phyloP scores from a whole-genome alignment of 176 grass and related monocot genomes.

The Aegilops tauschii region DNA sequence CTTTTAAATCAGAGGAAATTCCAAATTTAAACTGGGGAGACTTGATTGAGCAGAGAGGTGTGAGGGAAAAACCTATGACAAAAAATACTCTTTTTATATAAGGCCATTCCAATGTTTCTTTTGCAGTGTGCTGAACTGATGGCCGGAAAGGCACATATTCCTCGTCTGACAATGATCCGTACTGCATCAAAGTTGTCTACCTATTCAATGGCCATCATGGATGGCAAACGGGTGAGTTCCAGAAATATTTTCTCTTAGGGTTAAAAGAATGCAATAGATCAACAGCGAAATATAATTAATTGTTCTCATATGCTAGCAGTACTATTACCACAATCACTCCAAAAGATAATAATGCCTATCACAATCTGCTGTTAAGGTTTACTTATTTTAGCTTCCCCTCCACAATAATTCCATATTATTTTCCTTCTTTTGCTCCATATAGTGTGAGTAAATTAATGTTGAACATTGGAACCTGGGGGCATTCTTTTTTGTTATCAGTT shows the following conservation, averaged over 20 bases:
- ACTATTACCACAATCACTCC: background rate
- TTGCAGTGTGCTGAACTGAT: conserved; percentile 64
- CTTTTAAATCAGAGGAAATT: conserved; percentile 10
- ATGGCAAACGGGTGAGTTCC: conserved; percentile 74
- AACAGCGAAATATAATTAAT: background rate
- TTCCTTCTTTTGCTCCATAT: background rate
- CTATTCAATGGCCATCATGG: conserved; percentile 80
- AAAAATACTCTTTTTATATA: conserved; percentile 19
- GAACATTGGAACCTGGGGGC: background rate
- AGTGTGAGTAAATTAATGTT: background rate
- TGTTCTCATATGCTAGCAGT: background rate
- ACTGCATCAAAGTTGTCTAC: conserved; percentile 62
- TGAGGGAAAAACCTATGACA: background rate
- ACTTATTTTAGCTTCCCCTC: background rate
- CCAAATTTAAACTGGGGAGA: conserved; percentile 1
- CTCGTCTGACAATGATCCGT: conserved; percentile 44
- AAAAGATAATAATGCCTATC: background rate
- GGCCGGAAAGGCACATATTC: conserved; percentile 77
- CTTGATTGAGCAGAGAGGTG: conserved; percentile 1
- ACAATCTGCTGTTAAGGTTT: background rate
- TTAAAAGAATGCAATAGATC: background rate
- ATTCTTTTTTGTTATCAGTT: conserved; percentile 4
- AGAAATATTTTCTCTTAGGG: conserved; percentile 1
- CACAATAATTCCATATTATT: background rate
- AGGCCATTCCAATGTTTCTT: conserved; percentile 23